phyloP scores from a whole-genome alignment of 1,139 yeast species.

The Nakaseomyces kungkrabaensis region DNA sequence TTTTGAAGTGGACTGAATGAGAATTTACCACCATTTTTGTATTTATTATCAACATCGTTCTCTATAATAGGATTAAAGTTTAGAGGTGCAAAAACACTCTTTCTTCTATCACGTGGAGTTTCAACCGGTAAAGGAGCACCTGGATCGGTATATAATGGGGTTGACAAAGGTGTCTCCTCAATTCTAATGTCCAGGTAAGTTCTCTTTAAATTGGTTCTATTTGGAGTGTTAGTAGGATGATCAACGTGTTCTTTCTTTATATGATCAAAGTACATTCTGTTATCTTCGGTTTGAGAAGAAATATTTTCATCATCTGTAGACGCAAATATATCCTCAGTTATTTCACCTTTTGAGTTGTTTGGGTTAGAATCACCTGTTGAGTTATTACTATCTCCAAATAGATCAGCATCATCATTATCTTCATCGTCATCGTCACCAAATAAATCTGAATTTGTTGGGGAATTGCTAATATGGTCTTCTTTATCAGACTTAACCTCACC shows the following conservation, averaged over 20 bases:
- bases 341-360: slow-evolving; percentile 17
- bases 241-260: background rate
- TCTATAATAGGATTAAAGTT: slow-evolving; percentile 70
- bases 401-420: slow-evolving; percentile 21
- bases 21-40: slow-evolving; percentile 78
- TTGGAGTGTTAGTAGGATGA: slow-evolving; percentile 1
- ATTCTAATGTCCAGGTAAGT: slow-evolving; percentile 43
- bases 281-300: slow-evolving; percentile 8
- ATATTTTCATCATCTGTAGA: slow-evolving; percentile 27
- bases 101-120: slow-evolving; percentile 43
- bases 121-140: slow-evolving; percentile 72
- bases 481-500: slow-evolving; percentile 1
- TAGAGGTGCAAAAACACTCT: slow-evolving; percentile 69
- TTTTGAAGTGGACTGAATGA: slow-evolving; percentile 32
- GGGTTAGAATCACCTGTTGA: slow-evolving; percentile 11
- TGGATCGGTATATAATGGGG: slow-evolving; percentile 61
- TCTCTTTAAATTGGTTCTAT: slow-evolving; percentile 16
- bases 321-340: slow-evolving; percentile 29
- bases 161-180: slow-evolving; percentile 43
- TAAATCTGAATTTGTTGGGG: slow-evolving; percentile 15
- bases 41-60: slow-evolving; percentile 68
- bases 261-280: slow-evolving; percentile 4
- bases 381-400: slow-evolving; percentile 27
- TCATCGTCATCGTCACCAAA: slow-evolving; percentile 21
- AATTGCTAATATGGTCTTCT: slow-evolving; percentile 12